phyloP scores from a whole-genome alignment of 495 filamentous ascomycete genomes.

The Immersiella caudata region DNA sequence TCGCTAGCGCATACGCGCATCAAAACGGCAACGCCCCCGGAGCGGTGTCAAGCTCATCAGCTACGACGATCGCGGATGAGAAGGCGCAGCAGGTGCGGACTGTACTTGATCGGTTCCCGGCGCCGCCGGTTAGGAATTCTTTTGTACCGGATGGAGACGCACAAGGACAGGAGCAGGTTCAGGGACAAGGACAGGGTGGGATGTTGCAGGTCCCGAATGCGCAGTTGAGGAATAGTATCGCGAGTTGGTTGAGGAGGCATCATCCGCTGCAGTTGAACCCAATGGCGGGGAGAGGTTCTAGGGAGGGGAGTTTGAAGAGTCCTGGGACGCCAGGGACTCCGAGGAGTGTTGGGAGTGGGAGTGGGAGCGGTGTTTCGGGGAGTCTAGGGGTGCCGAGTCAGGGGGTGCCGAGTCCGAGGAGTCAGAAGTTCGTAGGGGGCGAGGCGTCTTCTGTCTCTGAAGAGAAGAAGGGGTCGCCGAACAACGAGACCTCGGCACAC shows the following conservation, averaged over 20 bases:
- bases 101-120: slow-evolving; percentile 2
- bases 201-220: background rate
- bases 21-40: slow-evolving; percentile 31
- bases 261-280: slow-evolving; percentile 32
- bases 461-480: no score
- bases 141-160: no score
- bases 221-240: slow-evolving; percentile 24
- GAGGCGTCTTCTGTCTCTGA: no score
- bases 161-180: no score
- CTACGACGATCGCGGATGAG: background rate
- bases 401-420: no score
- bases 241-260: slow-evolving; percentile 29
- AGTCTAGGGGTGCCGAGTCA: background rate
- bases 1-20: slow-evolving; percentile 38
- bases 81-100: slow-evolving; percentile 7
- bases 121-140: background rate
- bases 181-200: no score
- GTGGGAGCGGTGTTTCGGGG: background rate
- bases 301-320: background rate
- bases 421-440: no score
- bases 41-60: background rate
- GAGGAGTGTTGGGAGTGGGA: background rate
- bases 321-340: background rate
- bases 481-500: background rate
- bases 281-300: background rate